phyloP scores from a whole-genome alignment of 208 protist genomes.

The Sergeia podlipaevii region DNA sequence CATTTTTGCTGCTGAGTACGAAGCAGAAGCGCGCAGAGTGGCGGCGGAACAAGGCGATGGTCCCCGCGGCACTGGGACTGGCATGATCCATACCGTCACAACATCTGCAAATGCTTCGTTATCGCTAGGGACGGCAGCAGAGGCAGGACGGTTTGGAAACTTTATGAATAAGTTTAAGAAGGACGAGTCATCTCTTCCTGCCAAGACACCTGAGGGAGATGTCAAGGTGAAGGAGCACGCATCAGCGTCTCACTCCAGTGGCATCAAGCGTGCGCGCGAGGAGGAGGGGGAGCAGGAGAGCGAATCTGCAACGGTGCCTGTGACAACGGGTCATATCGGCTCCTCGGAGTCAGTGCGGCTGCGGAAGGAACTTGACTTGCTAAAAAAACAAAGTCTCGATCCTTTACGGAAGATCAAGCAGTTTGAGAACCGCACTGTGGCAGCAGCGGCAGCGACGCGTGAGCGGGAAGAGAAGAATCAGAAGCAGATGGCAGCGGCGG shows the following conservation, averaged over 20 bases:
- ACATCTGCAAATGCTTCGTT: too few species aligned
- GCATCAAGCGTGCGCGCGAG: slow-evolving; percentile 13
- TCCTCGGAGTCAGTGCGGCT: slow-evolving; percentile 45
- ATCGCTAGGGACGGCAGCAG: too few species aligned
- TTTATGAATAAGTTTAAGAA: slow-evolving; percentile 38
- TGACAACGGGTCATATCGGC: slow-evolving; percentile 51
- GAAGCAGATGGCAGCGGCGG: too few species aligned
- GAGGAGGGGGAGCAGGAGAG: slow-evolving; percentile 3
- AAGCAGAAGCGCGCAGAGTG: not conserved
- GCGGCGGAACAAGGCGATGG: too few species aligned
- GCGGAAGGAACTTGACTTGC: slow-evolving; percentile 50
- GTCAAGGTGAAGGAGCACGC: too few species aligned
- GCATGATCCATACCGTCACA: too few species aligned
- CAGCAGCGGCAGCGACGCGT: slow-evolving; percentile 41
- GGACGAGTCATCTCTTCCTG: too few species aligned
- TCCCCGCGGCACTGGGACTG: too few species aligned
- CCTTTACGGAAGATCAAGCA: slow-evolving; percentile 49
- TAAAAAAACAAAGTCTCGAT: slow-evolving; percentile 69
- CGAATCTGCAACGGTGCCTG: not conserved
- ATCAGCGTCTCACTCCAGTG: not conserved
- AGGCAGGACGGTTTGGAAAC: not conserved
- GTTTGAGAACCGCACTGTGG: slow-evolving; percentile 64
- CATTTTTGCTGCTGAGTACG: too few species aligned
- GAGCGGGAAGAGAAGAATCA: slow-evolving; percentile 18
- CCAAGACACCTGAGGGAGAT: too few species aligned